Percentiles rank a stretch among this genome's conserved stretches.
These are phyloP conservation scores for Pyrenochaeta sp. DNA, from an alignment of 2,329 filamentous ascomycete genomes.

Conservation along the genomic window DNA sequence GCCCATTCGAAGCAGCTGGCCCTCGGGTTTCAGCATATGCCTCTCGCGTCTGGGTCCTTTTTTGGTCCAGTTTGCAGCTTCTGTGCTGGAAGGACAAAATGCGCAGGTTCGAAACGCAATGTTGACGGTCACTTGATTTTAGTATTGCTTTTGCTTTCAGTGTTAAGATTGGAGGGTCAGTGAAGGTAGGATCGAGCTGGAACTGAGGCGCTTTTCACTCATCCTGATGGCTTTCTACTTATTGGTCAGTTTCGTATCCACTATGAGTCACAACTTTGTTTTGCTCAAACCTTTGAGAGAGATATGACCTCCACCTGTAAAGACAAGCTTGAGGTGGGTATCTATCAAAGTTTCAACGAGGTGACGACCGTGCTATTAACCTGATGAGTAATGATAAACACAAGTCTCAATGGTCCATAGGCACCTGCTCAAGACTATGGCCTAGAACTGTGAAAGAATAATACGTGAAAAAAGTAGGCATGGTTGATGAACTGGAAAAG, in stretches of 20 bases:
- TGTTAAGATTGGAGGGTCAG: not conserved
- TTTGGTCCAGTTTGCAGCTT: not conserved
- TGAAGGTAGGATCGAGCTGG: not conserved
- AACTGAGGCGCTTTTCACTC: not conserved
- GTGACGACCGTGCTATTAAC: too few relatives aligned
- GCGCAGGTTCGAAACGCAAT: not conserved
- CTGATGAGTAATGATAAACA: too few relatives aligned
- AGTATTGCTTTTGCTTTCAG: not conserved
- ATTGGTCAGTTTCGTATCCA: not conserved
- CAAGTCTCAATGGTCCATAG: too few relatives aligned
- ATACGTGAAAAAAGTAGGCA: too few relatives aligned
- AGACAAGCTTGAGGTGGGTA: not conserved
- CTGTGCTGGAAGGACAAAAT: not conserved
- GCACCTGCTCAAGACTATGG: too few relatives aligned
- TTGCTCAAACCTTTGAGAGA: not conserved
- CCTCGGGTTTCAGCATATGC: not conserved
- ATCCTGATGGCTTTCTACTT: not conserved
- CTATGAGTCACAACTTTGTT: not conserved
- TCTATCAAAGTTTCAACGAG: too few relatives aligned
- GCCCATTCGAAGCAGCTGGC: slow-evolving; percentile 1
- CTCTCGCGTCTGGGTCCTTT: not conserved
- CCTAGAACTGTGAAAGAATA: too few relatives aligned
- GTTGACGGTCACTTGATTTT: not conserved
- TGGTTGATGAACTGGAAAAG: too few relatives aligned
- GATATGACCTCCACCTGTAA: not conserved